Conservation (phyloP, 1,139 yeast genomes). For the Taphrina flavorubra region DNA sequence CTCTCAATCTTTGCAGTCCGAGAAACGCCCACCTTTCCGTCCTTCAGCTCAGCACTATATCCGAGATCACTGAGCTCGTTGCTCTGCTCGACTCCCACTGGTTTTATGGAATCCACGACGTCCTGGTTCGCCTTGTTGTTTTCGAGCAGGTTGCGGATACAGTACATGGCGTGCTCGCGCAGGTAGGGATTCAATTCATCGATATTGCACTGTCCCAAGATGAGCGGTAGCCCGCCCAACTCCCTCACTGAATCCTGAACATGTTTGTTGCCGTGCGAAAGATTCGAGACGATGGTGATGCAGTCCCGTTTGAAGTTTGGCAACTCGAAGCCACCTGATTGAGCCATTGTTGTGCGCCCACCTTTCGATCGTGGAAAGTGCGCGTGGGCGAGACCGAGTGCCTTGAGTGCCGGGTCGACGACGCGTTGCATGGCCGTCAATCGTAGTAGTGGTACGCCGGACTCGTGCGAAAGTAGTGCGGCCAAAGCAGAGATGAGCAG, state of each 20-base stretch:
- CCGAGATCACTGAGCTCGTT: slow-evolving; percentile 25
- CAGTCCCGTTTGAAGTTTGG: slow-evolving; percentile 30
- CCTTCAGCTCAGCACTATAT: slow-evolving; percentile 15
- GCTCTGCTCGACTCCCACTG: slow-evolving; percentile 33
- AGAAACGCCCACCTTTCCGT: slow-evolving; percentile 26
- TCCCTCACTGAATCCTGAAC: slow-evolving; percentile 70
- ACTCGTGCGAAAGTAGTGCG: slow-evolving; percentile 14
- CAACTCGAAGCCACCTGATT: neutral
- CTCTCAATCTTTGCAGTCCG: slow-evolving; percentile 19
- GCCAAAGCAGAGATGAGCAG: slow-evolving; percentile 11
- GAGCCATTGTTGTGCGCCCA: slow-evolving; percentile 1
- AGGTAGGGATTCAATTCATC: slow-evolving; percentile 88
- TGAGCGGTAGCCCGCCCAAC: slow-evolving; percentile 69
- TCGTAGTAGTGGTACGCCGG: neutral
- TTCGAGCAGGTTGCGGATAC: slow-evolving; percentile 70
- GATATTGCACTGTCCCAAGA: slow-evolving; percentile 80
- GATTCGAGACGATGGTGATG: slow-evolving; percentile 26
- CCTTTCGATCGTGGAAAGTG: slow-evolving; percentile 26
- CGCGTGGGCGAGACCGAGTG: slow-evolving; percentile 24
- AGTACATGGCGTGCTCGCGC: slow-evolving; percentile 81
- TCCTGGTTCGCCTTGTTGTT: slow-evolving; percentile 72
- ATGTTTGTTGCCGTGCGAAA: slow-evolving; percentile 14
- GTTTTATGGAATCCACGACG: slow-evolving; percentile 60
- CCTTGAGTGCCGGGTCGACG: slow-evolving; percentile 9
- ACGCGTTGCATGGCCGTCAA: slow-evolving; percentile 6